Evolutionary conservation across 1,139 yeast genomes (phyloP), one percentile per base, ranked within the genome.

Genomic region (Geotrichum bryndzae): DNA sequence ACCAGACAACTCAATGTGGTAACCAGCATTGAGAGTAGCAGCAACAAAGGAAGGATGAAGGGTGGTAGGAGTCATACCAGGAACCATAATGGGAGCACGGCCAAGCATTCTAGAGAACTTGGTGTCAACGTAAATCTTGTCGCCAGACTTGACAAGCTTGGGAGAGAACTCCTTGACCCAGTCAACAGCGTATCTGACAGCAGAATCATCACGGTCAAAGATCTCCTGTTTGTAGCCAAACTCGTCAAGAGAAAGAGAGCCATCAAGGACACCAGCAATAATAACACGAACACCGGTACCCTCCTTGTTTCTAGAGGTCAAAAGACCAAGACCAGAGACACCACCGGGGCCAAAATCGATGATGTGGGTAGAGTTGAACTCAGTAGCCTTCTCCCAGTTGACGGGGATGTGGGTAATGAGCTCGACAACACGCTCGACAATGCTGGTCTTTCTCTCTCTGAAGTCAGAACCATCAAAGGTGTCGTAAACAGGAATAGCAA

Each of bases 321-420:
- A 83, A 66, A 89, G 88, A 77, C 99, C 99, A 69, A 94, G 82
- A 69, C 99, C 99, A 57, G 98, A 90, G 59, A 90, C 86, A 69
- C 98, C 99, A 77, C 99, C 99, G 65, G 99, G 99, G 73, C 99
- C 99, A 72, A 94, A 94, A 77, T 94, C 99, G 68, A 94, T 77
- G 69, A 94, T 84, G 75, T 95, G 99, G 59, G 97, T 88, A 35
- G 95, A 83, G 61, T 82, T 73, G 74, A 90, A 90, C 67, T 83
- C 76, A 59, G 97, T 92, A 46, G 99, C 96, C 46, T 70, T 69
- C 79, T 94, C 98, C 99, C 99, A 94, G 78, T 90, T 83, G 67
- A 94, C 99, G 54, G 96, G 91, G 72, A 89, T 82, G 72, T 86
- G 87, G 62, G 96, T 90, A 73, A 94, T 92, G 72, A 92, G 87